Percentiles rank a stretch among this genome's conserved stretches.
These are phyloP conservation scores for Aphanomyces stellatus DNA, from an alignment of 352 stramenopile species.

Conservation along the genomic window DNA sequence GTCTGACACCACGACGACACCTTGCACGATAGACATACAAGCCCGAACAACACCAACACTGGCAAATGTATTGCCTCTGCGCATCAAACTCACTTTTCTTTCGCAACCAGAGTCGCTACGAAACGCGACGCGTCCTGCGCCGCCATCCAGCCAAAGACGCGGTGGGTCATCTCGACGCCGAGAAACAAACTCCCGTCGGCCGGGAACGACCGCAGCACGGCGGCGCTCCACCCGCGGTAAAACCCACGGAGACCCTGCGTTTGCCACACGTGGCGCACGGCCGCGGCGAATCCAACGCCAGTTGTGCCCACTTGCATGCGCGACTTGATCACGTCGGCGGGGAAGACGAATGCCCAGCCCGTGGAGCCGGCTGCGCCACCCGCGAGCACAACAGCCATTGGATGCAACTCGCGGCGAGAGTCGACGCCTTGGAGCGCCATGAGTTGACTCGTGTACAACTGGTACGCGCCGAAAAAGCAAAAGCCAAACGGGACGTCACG, in stretches of 20 bases:
- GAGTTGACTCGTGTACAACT: slow-evolving; percentile 53
- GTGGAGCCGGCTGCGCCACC: slow-evolving; percentile 68
- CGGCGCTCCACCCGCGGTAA: slow-evolving; percentile 79
- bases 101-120: no score
- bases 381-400: slow-evolving; percentile 61
- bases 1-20: no score
- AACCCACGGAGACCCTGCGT: slow-evolving; percentile 63
- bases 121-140: no score
- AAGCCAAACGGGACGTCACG: slow-evolving; percentile 87
- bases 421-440: slow-evolving; percentile 33
- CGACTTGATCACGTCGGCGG: slow-evolving; percentile 76
- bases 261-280: slow-evolving; percentile 45
- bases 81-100: no score
- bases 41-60: no score
- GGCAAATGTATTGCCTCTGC: no score
- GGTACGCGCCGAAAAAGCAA: slow-evolving; percentile 83
- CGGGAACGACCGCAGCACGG: slow-evolving; percentile 73
- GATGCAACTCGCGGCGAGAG: slow-evolving; percentile 67
- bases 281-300: slow-evolving; percentile 27
- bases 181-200: slow-evolving; percentile 84
- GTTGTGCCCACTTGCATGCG: slow-evolving; percentile 58
- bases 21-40: no score
- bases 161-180: slow-evolving; percentile 82
- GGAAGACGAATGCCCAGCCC: slow-evolving; percentile 81
- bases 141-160: no score